Conservation (phyloP, 1,284 basidiomycete genomes). For the Fomitiporia mediterranea region DNA sequence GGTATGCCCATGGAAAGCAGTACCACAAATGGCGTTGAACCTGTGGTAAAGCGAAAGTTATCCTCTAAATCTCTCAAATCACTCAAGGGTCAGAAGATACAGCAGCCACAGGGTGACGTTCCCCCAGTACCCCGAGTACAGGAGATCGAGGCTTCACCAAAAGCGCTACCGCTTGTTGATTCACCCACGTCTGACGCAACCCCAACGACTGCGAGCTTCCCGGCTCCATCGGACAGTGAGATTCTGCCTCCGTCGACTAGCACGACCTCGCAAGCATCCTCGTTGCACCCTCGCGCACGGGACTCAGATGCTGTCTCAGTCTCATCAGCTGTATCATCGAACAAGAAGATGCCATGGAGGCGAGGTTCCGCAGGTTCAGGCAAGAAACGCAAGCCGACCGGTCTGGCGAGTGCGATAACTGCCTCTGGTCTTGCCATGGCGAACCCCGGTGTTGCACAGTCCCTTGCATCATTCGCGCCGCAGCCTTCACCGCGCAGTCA, state of each 20-base stretch:
- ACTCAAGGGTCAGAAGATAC: slow-evolving; percentile 23
- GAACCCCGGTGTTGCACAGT: slow-evolving; percentile 46
- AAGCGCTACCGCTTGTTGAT: slow-evolving; percentile 38
- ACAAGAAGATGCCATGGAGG: slow-evolving; percentile 33
- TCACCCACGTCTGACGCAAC: slow-evolving; percentile 40
- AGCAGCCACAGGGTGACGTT: slow-evolving; percentile 8
- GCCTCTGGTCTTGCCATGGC: slow-evolving; percentile 64
- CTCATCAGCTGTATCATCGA: slow-evolving; percentile 33
- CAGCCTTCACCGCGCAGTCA: slow-evolving; percentile 18
- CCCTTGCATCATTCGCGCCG: slow-evolving; percentile 35
- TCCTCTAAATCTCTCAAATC: slow-evolving; percentile 24
- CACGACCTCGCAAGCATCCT: slow-evolving; percentile 23
- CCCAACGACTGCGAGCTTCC: slow-evolving; percentile 24
- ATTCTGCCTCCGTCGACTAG: slow-evolving; percentile 19
- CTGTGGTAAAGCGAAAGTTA: slow-evolving; percentile 9
- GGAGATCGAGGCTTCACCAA: background rate
- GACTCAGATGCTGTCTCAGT: slow-evolving; percentile 41
- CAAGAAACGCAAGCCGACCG: slow-evolving; percentile 36
- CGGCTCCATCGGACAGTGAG: slow-evolving; percentile 27
- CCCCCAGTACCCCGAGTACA: slow-evolving; percentile 23
- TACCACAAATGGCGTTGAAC: slow-evolving; percentile 7
- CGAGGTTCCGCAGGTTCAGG: slow-evolving; percentile 30
- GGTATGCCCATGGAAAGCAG: slow-evolving; percentile 1
- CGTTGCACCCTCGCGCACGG: slow-evolving; percentile 28
- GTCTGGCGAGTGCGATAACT: slow-evolving; percentile 61